These are phyloP conservation scores for Hamigera avellanea DNA, from an alignment of 495 filamentous ascomycete genomes.

Conservation along the genomic window DNA sequence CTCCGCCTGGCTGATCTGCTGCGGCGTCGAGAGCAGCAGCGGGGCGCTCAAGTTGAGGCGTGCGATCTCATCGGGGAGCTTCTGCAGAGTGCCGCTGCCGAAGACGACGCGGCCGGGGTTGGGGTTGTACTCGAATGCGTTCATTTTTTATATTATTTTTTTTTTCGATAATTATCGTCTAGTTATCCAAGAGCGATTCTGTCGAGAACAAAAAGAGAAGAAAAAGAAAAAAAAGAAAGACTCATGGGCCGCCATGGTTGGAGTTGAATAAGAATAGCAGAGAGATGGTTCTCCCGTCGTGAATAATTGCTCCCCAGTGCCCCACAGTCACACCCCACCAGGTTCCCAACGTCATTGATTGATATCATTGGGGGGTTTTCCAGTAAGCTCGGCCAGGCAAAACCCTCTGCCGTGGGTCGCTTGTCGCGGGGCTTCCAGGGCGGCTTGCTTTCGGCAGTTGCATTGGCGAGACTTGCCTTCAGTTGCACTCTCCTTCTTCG, in stretches of 20 bases:
- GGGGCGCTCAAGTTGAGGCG: constrained; percentile 43
- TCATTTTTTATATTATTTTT: constrained; percentile 19
- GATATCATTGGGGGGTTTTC: not conserved
- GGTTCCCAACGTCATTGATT: constrained; percentile 9
- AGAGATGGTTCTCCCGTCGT: constrained; percentile 17
- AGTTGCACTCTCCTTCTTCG: too few species aligned
- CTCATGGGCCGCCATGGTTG: too few species aligned
- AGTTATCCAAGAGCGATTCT: too few species aligned
- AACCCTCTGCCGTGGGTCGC: constrained; percentile 17
- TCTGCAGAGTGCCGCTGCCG: constrained; percentile 47
- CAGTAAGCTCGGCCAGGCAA: constrained; percentile 5
- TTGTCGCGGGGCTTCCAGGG: constrained; percentile 6
- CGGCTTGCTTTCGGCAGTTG: too few species aligned
- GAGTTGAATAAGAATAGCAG: too few species aligned
- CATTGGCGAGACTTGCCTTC: too few species aligned
- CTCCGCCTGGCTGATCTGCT: constrained; percentile 42
- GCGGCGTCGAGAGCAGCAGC: constrained; percentile 47
- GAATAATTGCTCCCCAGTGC: constrained; percentile 11
- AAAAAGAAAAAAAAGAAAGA: too few species aligned
- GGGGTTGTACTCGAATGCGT: constrained; percentile 50
- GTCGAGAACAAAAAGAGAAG: too few species aligned
- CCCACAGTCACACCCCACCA: constrained; percentile 26
- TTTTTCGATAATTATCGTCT: too few species aligned
- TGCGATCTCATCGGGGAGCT: constrained; percentile 46
- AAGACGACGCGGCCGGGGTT: constrained; percentile 52